Conservation (phyloP, 1,284 basidiomycete species). For the Calocybe gambosa region DNA sequence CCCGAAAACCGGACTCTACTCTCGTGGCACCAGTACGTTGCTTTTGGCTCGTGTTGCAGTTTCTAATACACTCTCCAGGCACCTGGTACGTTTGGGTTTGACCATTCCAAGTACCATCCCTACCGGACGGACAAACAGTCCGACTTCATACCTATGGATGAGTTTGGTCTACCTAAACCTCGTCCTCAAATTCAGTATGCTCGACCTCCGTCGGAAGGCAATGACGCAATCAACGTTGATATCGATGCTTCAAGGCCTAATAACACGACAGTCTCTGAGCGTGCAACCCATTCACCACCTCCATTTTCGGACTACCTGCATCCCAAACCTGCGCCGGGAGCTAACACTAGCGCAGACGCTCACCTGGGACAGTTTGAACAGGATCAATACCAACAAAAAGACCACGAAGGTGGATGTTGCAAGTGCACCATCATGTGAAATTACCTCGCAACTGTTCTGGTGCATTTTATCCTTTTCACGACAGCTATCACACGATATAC, state of each 20-base stretch:
- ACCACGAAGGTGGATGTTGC: constrained; percentile 46
- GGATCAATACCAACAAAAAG: constrained; percentile 29
- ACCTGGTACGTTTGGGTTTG: constrained; percentile 76
- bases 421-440: constrained; percentile 59
- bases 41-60: constrained; percentile 5
- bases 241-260: constrained; percentile 15
- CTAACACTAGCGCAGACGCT: constrained; percentile 7
- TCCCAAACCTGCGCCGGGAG: constrained; percentile 17
- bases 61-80: constrained; percentile 38
- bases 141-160: constrained; percentile 52
- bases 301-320: constrained; percentile 53
- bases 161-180: constrained; percentile 44
- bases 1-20: constrained; percentile 33
- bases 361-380: constrained; percentile 13
- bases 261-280: constrained; percentile 28
- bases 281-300: constrained; percentile 31
- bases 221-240: constrained; percentile 2
- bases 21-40: constrained; percentile 48
- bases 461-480: constrained; percentile 13
- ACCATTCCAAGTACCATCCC: constrained; percentile 58
- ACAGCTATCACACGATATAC: constrained; percentile 11
- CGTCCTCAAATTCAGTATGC: constrained; percentile 14
- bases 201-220: constrained; percentile 9
- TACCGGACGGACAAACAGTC: constrained; percentile 27
- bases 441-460: background rate